Base-by-base conservation (phyloP, 192 early-diverging fungal species). In the Tieghemiomyces parasiticus region DNA sequence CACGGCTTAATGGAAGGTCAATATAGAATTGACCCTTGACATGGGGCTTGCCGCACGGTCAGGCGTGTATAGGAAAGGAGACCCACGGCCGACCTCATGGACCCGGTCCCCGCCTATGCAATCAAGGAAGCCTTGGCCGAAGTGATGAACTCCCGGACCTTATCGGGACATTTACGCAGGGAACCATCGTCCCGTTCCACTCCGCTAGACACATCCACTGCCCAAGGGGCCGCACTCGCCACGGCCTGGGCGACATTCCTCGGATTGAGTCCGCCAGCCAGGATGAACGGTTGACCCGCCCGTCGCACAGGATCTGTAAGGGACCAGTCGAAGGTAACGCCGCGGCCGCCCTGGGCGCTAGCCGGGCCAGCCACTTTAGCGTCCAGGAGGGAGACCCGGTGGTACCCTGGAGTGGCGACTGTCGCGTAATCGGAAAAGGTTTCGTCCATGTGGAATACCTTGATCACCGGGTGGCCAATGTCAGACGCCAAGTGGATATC, bases 151-250 rank as follows among this genome's bases (percentile, higher is more conserved):
- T 64, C 69, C 25, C 62, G 71, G 61, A 95, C 86, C 71, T 92
- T 89, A 4, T 64, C 61, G 3, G 74, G 60, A 68, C 93, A 91
- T 74, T 99, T 99, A 6, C 38, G 6, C 38, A 42, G 38, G 6
- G 6, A 6, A 46, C 60, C 69, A 35, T 74, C 81, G 56, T 88
- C 74, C 20, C 83, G 82, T 67, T 98, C 95, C 1, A 95, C 87
- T 12, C 94, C 97, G 46, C 88, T 91, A 13, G 84, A 85, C 29
- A 97, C 91, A 78, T 99, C 97, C 30, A 97, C 93, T 34, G 77
- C 79, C 83, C 82, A 89, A 2, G 91, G 88, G 25, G 73, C 67
- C 4, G 84, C 86, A 30, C 78, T 67, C 6, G 58, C 65, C 24
- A 91, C 70, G 0, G 93, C 92, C 31, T 81, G 66, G 0, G 64